phyloP scores from a whole-genome alignment of 805 yeast species.

The Teunomyces stri region DNA sequence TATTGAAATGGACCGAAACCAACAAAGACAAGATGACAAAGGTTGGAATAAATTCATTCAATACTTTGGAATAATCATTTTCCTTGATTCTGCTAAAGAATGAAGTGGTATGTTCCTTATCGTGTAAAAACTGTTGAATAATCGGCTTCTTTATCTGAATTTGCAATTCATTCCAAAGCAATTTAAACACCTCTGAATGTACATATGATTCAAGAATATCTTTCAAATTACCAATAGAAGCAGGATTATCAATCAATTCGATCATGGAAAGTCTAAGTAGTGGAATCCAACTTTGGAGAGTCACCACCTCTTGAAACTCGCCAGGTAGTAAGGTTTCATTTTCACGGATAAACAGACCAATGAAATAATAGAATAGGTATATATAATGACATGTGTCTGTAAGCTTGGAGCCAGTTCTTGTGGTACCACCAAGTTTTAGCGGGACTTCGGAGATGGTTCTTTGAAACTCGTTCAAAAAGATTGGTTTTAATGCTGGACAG shows the following conservation, averaged over 20 bases:
- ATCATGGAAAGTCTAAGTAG: background rate
- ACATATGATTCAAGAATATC: background rate
- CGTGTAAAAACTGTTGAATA: background rate
- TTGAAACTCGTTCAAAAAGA: no score
- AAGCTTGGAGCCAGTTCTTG: background rate
- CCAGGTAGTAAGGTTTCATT: no score
- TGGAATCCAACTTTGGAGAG: background rate
- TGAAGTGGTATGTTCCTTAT: background rate
- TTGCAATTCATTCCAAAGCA: background rate
- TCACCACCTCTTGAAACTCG: background rate
- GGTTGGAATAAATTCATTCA: background rate
- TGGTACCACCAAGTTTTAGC: background rate
- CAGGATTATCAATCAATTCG: no score
- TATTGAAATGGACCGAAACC: background rate
- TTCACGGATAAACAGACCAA: no score
- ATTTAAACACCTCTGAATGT: background rate
- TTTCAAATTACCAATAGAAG: no score
- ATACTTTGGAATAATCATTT: background rate
- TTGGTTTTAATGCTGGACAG: no score
- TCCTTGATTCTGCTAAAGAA: background rate
- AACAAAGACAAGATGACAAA: background rate
- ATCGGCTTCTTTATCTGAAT: background rate
- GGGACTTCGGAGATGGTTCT: no score
- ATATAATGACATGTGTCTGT: no score
- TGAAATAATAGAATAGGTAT: no score